A percentile compares a stretch with the other conserved stretches of the same genome.
phyloP scores from a whole-genome alignment of 108 stramenopile species.

The Ochromonas danica region DNA sequence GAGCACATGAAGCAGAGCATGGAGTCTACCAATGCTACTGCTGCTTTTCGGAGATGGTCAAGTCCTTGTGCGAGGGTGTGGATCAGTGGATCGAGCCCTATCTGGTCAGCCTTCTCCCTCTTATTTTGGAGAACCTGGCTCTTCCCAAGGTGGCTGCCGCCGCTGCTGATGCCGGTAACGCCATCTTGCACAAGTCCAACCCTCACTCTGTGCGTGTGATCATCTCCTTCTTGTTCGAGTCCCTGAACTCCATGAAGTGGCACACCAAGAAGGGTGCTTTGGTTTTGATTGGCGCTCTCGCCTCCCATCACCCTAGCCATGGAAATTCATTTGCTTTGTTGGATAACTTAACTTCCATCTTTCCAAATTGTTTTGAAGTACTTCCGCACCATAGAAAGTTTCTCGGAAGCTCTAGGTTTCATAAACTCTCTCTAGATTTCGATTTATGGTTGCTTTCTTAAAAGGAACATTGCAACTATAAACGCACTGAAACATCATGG shows the following conservation, averaged over 20 bases:
- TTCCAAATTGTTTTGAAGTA: no score
- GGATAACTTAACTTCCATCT: no score
- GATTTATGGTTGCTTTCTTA: no score
- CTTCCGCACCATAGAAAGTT: no score
- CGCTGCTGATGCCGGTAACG: conserved; percentile 1
- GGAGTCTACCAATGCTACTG: not conserved
- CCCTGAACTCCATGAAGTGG: conserved; percentile 25
- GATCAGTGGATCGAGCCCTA: conserved; percentile 24
- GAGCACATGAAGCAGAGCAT: not conserved
- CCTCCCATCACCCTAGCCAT: conserved; percentile 16
- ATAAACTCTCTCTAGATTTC: no score
- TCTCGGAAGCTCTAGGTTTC: no score
- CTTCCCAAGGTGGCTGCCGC: conserved; percentile 1
- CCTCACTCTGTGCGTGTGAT: conserved; percentile 10
- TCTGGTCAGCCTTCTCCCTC: not conserved
- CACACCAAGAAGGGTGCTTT: conserved; percentile 29
- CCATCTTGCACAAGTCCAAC: conserved; percentile 25
- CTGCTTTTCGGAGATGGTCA: conserved; percentile 1
- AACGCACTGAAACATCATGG: no score
- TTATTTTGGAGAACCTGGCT: conserved; percentile 15
- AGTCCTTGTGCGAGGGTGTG: not conserved
- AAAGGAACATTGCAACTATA: no score
- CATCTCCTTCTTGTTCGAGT: conserved; percentile 4
- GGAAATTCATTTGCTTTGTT: no score
- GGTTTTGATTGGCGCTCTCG: conserved; percentile 1